Conservation (phyloP, 2,329 filamentous ascomycete genomes). For the Pyrenochaeta sp. region DNA sequence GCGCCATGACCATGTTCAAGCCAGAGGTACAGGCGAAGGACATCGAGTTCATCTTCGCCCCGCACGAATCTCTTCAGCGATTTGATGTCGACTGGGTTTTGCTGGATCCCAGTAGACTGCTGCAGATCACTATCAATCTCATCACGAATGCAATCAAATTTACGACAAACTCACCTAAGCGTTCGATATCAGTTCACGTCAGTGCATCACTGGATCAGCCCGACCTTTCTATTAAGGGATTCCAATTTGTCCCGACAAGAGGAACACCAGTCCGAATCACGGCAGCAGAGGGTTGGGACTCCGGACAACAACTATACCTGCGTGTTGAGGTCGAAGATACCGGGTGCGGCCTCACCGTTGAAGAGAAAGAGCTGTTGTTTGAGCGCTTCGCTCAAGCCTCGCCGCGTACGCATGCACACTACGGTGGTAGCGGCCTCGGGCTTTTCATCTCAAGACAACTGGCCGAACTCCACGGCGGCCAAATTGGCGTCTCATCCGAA, state of each 20-base stretch:
- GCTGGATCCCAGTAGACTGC: conserved; percentile 53
- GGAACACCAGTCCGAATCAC: conserved; percentile 22
- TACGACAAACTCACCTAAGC: conserved; percentile 46
- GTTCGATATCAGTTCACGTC: conserved; percentile 50
- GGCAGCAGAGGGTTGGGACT: conserved; percentile 37
- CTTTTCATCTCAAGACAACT: conserved; percentile 49
- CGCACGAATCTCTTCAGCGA: conserved; percentile 46
- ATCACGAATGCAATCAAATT: conserved; percentile 60
- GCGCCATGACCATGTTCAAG: conserved; percentile 50
- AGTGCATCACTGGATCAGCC: conserved; percentile 47
- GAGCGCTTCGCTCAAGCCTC: conserved; percentile 45
- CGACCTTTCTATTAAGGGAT: conserved; percentile 23
- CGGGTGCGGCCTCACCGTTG: conserved; percentile 39
- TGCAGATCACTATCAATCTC: conserved; percentile 54
- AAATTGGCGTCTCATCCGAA: conserved; percentile 44
- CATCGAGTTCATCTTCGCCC: conserved; percentile 37
- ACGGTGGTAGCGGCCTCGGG: conserved; percentile 47
- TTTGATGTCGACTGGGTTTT: conserved; percentile 51
- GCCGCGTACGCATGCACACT: conserved; percentile 46
- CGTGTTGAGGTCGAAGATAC: conserved; percentile 44
- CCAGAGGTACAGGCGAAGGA: conserved; percentile 44
- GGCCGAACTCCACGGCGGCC: conserved; percentile 47
- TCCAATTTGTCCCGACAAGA: conserved; percentile 39
- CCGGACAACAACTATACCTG: conserved; percentile 38
- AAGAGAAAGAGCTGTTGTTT: conserved; percentile 44